Percentiles rank a stretch among this genome's conserved stretches.
phyloP scores from a whole-genome alignment of 176 grass and related monocot genomes.

The Oryza nivara region DNA sequence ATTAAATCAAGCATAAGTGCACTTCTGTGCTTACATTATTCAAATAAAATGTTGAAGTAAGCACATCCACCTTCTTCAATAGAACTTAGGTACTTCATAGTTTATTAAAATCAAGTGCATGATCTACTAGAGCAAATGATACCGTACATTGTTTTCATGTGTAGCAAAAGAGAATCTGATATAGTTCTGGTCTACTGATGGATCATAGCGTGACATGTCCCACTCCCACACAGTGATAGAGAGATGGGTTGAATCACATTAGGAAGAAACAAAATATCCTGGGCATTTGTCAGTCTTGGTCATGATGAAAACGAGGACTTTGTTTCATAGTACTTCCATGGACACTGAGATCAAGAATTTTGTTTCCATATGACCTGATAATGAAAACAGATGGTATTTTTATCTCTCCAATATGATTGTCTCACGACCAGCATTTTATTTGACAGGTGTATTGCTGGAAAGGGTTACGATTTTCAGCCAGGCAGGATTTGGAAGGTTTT shows the following conservation, averaged over 20 bases:
- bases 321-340: neutral
- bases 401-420: slow-evolving; percentile 15
- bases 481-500: slow-evolving; percentile 90
- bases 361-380: neutral
- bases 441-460: slow-evolving; percentile 98
- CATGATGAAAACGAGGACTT: neutral
- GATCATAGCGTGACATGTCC: neutral
- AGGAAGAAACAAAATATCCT: neutral
- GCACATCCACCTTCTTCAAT: neutral
- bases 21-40: neutral
- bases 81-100: too few species aligned
- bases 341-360: slow-evolving; percentile 1
- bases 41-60: neutral
- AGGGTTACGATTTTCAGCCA: slow-evolving; percentile 82
- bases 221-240: neutral
- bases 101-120: too few species aligned
- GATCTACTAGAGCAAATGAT: neutral
- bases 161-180: neutral
- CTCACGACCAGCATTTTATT: slow-evolving; percentile 19
- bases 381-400: neutral
- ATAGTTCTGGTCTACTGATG: neutral
- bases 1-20: neutral
- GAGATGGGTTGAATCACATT: slow-evolving; percentile 6
- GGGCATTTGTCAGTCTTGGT: neutral
- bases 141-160: neutral